These are phyloP conservation scores for Colletotrichum sp. DNA, from an alignment of 2,329 filamentous ascomycete species.

Conservation along the genomic window DNA sequence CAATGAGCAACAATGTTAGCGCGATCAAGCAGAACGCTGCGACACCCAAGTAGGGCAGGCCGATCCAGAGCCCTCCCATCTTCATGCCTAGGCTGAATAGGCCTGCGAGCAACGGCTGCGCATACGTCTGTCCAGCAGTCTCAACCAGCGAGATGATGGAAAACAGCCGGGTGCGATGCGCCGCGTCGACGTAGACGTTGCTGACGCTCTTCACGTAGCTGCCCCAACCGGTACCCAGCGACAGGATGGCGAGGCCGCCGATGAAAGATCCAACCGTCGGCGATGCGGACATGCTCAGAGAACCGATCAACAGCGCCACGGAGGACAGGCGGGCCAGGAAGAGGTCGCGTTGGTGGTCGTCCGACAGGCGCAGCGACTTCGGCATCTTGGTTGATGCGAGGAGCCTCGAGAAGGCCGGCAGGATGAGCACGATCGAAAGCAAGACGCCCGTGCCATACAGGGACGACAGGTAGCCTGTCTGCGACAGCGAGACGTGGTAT, in stretches of 20 bases:
- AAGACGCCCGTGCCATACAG: slow-evolving; percentile 31
- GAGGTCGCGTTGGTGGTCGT: slow-evolving; percentile 31
- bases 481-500: slow-evolving; percentile 29
- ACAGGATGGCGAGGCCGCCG: slow-evolving; percentile 30
- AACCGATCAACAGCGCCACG: slow-evolving; percentile 23
- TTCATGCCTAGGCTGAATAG: slow-evolving; percentile 33
- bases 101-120: slow-evolving; percentile 29
- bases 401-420: slow-evolving; percentile 28
- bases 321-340: slow-evolving; percentile 29
- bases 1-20: not conserved
- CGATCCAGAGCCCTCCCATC: slow-evolving; percentile 31
- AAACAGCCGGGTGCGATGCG: slow-evolving; percentile 32
- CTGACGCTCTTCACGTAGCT: slow-evolving; percentile 30
- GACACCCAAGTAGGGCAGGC: slow-evolving; percentile 34
- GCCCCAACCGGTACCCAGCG: slow-evolving; percentile 29
- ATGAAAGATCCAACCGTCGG: slow-evolving; percentile 29
- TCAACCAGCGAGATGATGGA: slow-evolving; percentile 28
- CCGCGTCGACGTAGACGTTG: slow-evolving; percentile 28
- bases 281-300: slow-evolving; percentile 29
- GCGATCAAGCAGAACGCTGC: slow-evolving; percentile 15
- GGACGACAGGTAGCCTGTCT: slow-evolving; percentile 35
- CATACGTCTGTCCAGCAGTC: slow-evolving; percentile 27
- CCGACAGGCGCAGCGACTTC: slow-evolving; percentile 23
- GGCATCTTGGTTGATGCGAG: slow-evolving; percentile 24
- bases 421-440: slow-evolving; percentile 26